A percentile compares a stretch with the other conserved stretches of the same genome.
phyloP scores from a whole-genome alignment of 1,284 basidiomycete genomes.

The Tetrapyrgos nigripes region DNA sequence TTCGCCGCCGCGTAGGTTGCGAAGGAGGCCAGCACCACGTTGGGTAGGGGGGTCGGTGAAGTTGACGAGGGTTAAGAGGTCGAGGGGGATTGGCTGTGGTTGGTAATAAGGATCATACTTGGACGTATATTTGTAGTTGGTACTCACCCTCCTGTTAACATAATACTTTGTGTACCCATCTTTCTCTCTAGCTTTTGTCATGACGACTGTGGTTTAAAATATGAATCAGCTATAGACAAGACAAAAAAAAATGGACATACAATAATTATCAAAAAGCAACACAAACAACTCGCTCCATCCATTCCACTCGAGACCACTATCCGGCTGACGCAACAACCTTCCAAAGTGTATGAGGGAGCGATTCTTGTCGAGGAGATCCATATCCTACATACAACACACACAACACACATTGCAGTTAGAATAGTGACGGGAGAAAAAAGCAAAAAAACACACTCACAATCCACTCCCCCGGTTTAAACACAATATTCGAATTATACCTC shows the following conservation, averaged over 20 bases:
- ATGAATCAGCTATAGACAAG: constrained; percentile 4
- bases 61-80: constrained; percentile 81
- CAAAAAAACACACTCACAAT: constrained; percentile 60
- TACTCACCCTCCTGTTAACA: constrained; percentile 78
- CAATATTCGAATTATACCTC: constrained; percentile 80
- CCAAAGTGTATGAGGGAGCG: constrained; percentile 85
- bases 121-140: too few relatives aligned
- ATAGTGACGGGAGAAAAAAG: background rate
- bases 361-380: constrained; percentile 86
- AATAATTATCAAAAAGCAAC: constrained; percentile 91
- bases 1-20: constrained; percentile 56
- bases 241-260: constrained; percentile 44
- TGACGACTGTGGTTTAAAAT: constrained; percentile 65
- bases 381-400: constrained; percentile 59
- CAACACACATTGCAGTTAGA: constrained; percentile 8
- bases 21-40: constrained; percentile 65
- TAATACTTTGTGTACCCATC: constrained; percentile 78
- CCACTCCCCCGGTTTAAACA: constrained; percentile 80
- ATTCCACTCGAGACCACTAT: constrained; percentile 81
- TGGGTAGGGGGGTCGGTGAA: constrained; percentile 80
- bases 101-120: too few relatives aligned
- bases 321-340: constrained; percentile 83
- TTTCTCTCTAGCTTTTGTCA: constrained; percentile 83
- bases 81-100: constrained; percentile 85
- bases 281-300: constrained; percentile 89